Conservation (phyloP, 768 basidiomycete species). For the Boletus subcaerulescens region DNA sequence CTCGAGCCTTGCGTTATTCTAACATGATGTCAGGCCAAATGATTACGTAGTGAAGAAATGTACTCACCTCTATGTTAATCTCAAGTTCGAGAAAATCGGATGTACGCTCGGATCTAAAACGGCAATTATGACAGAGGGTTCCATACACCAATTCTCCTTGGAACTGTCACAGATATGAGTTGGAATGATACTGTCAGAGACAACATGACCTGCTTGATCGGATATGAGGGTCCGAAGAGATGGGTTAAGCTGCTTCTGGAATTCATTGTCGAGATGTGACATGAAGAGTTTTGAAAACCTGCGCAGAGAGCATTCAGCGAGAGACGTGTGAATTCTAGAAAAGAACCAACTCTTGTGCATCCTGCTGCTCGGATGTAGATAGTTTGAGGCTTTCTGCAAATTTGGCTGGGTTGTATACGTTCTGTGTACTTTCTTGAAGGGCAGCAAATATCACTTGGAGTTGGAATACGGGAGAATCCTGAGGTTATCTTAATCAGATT, state of each 20-base stretch:
- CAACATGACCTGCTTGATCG: constrained; percentile 52
- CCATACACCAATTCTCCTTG: constrained; percentile 82
- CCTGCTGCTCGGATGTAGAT: constrained; percentile 85
- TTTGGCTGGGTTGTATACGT: constrained; percentile 77
- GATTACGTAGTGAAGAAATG: background rate
- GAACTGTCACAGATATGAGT: constrained; percentile 51
- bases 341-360: constrained; percentile 84
- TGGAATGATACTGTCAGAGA: background rate
- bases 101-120: constrained; percentile 60
- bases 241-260: constrained; percentile 71
- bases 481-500: background rate
- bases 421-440: constrained; percentile 68
- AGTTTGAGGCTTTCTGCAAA: constrained; percentile 84
- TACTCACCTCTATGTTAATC: constrained; percentile 67
- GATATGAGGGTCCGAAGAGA: constrained; percentile 65
- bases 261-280: constrained; percentile 83
- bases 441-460: constrained; percentile 82
- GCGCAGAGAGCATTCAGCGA: constrained; percentile 6
- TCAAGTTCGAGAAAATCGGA: constrained; percentile 87
- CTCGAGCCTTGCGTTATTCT: constrained; percentile 74
- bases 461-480: constrained; percentile 80
- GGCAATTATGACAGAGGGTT: constrained; percentile 73
- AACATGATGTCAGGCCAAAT: background rate
- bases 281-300: constrained; percentile 96
- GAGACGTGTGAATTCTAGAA: background rate